Conservation (phyloP, 176 grass and related monocot genomes). For the Aegilops sharonensis region DNA sequence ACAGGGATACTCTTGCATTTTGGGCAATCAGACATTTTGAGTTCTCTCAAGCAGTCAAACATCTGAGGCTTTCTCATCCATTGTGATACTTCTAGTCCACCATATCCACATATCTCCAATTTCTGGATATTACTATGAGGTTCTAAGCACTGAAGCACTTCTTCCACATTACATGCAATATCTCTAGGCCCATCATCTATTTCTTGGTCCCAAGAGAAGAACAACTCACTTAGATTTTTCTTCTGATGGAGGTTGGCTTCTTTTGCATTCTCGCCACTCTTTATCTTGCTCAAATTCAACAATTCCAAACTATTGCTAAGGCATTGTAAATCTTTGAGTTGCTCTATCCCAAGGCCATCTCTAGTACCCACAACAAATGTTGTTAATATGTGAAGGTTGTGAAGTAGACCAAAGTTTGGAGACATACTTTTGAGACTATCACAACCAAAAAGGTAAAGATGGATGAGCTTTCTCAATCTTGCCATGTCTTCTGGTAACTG, state of each 20-base stretch:
- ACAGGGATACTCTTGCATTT: background rate
- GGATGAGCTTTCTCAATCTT: background rate
- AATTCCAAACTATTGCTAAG: background rate
- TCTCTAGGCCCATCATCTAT: background rate
- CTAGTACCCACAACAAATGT: background rate
- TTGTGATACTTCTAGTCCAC: too few species aligned
- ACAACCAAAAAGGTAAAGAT: background rate
- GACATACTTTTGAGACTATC: too few species aligned
- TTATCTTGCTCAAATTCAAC: slow-evolving; percentile 12
- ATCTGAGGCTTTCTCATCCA: background rate
- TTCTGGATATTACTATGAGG: background rate
- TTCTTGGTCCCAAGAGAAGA: background rate
- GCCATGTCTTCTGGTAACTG: background rate
- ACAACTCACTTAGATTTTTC: background rate
- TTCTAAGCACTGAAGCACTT: background rate
- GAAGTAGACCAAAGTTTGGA: background rate
- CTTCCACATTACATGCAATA: background rate
- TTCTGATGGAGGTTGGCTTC: background rate
- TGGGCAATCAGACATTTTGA: background rate
- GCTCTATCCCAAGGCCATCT: slow-evolving; percentile 7
- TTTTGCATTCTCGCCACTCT: background rate
- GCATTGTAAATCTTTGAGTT: background rate
- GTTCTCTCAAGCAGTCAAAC: too few species aligned
- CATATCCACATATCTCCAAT: background rate
- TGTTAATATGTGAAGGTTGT: slow-evolving; percentile 12